Base-by-base conservation (phyloP, 2,329 filamentous ascomycete species). In the Penicillium concentricum region DNA sequence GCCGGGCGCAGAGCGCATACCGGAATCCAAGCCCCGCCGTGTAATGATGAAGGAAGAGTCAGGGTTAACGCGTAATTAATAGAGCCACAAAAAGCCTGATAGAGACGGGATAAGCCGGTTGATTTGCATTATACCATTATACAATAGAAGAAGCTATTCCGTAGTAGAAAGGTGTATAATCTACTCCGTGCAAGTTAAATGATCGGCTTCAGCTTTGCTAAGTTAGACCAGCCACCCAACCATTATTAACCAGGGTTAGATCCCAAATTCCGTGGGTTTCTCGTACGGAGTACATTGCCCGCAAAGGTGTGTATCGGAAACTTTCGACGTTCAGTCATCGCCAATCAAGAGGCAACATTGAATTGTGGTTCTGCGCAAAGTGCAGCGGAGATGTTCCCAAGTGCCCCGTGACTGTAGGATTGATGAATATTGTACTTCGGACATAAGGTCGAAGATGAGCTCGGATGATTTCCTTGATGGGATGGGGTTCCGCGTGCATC, bases 401-500 rank as follows among this genome's bases (percentile, higher is more conserved):
- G 26, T 32, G 28, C 38, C 45, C 28, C 35, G 37, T 55, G 45
- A 55, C 38, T 35, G 38, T 28, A 53, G 35, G 20, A 13, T 32
- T 35, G 50, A 52, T 45, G 16, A 16, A 16, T 26, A 34, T 46
- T 30, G 10, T n/a, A n/a, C n/a, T 34, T 34, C 18, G 20, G 39
- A 37, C 6, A 15, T 30, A 30, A 39, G 22, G 7, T 46, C 15
- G 2, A 20, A 20, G 37, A 42, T 32, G 48, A 44, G 43, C 51
- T 62, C 57, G 59, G 57, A 57, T 63, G 54, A 55, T 57, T 62
- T 61, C 61, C 51, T 54, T 46, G 58, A 58, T 60, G 48, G 58
- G 61, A 49, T 61, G 60, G 18, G 15, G 20, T 59, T 57, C 60
- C 60, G 58, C 43, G 50, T 56, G 58, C 61, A 61, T 53, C 52